Percentiles rank a stretch among this genome's conserved stretches.
Conservation (phyloP, 495 filamentous ascomycete genomes). For the Astrocystis sublimbata region DNA sequence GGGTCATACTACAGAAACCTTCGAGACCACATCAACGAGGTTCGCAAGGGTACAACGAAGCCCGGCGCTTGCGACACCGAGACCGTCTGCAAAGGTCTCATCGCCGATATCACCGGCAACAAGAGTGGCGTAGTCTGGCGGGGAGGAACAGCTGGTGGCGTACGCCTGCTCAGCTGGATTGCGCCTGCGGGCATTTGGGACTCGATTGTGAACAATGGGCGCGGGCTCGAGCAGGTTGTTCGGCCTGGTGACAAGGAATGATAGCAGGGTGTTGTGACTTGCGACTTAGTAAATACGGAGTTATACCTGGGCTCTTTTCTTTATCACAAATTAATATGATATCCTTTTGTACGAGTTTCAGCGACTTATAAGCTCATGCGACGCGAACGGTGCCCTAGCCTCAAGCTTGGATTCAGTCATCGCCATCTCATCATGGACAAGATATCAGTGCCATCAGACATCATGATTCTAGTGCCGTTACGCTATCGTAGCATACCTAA, state of each 20-base stretch:
- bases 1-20: not conserved
- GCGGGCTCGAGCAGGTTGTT: not conserved
- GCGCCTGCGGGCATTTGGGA: not conserved
- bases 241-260: not conserved
- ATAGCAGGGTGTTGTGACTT: not conserved
- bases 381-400: too few species aligned
- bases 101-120: not conserved
- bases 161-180: not conserved
- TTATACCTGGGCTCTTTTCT: too few species aligned
- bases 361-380: too few species aligned
- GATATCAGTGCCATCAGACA: too few species aligned
- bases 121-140: not conserved
- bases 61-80: not conserved
- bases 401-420: too few species aligned
- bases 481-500: too few species aligned
- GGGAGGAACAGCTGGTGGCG: not conserved
- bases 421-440: too few species aligned
- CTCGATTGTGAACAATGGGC: not conserved
- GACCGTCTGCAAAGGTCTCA: not conserved
- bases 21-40: not conserved
- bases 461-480: too few species aligned
- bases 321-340: too few species aligned
- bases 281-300: too few species aligned
- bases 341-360: too few species aligned
- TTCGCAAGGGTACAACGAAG: not conserved